A percentile compares a stretch with the other conserved stretches of the same genome.
Evolutionary conservation across 2,329 filamentous ascomycete genomes (phyloP).

Genomic region (Leptographium flavum): DNA sequence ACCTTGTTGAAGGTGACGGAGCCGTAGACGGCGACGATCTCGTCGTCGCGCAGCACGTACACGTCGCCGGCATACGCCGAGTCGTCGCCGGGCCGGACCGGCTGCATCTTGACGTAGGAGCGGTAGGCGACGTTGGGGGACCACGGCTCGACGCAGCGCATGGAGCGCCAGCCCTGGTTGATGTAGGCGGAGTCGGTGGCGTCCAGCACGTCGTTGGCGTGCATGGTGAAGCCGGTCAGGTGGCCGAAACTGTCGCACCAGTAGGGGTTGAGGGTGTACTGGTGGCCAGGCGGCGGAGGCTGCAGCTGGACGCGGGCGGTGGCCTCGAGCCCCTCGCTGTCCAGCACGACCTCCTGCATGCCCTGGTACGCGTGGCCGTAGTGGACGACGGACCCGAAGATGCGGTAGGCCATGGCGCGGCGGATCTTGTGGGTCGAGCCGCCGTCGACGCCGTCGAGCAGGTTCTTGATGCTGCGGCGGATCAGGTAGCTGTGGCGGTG

Average conservation of each 20-base stretch:
- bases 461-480: background rate
- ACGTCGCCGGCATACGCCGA: slow-evolving; percentile 20
- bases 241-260: slow-evolving; percentile 25
- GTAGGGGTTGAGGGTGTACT: slow-evolving; percentile 22
- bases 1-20: slow-evolving; percentile 21
- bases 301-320: background rate
- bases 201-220: slow-evolving; percentile 17
- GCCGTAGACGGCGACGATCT: slow-evolving; percentile 19
- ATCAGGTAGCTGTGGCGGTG: background rate
- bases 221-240: slow-evolving; percentile 26
- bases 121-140: slow-evolving; percentile 14
- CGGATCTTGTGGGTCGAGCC: background rate
- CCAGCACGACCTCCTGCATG: slow-evolving; percentile 1
- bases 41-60: slow-evolving; percentile 20
- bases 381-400: background rate
- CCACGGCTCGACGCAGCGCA: background rate
- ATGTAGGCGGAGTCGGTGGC: slow-evolving; percentile 19
- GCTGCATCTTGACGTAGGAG: slow-evolving; percentile 23
- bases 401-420: background rate
- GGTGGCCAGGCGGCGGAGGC: background rate
- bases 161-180: slow-evolving; percentile 20
- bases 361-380: slow-evolving; percentile 1
- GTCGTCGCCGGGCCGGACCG: slow-evolving; percentile 9
- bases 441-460: background rate
- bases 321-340: slow-evolving; percentile 1